A percentile compares a stretch with the other conserved stretches of the same genome.
Evolutionary conservation across 2,329 filamentous ascomycete species (phyloP).

Genomic region (Diaporthe caulivora): DNA sequence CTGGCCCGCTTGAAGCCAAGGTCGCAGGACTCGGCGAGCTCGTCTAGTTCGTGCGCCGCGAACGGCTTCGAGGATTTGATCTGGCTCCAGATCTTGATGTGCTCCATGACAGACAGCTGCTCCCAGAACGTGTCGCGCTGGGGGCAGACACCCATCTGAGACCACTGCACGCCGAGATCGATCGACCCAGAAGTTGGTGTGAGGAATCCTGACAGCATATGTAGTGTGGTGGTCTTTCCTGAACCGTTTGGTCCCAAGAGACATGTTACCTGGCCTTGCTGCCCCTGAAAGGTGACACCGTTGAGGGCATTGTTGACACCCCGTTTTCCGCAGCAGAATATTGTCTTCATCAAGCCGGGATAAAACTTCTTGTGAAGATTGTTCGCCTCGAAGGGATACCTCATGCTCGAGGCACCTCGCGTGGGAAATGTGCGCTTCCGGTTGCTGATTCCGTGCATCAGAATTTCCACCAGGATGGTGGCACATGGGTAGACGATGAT

Average conservation of each 20-base stretch:
- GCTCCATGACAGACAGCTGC: not conserved
- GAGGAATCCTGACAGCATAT: slow-evolving; percentile 1
- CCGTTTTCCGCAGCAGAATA: not conserved
- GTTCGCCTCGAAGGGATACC: not conserved
- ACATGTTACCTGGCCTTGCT: not conserved
- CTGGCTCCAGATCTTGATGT: slow-evolving; percentile 10
- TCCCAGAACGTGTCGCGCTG: slow-evolving; percentile 10
- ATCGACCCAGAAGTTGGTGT: not conserved
- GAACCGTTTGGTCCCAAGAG: not conserved
- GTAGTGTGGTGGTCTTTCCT: not conserved
- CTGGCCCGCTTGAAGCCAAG: not conserved
- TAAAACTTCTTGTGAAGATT: not conserved
- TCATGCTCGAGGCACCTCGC: not conserved
- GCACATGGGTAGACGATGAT: not conserved
- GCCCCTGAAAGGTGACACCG: not conserved
- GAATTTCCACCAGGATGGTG: not conserved
- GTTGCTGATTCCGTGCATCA: slow-evolving; percentile 7
- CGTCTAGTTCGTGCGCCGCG: not conserved
- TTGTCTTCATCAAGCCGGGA: not conserved
- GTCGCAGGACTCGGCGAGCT: slow-evolving; percentile 1
- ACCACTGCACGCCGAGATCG: not conserved
- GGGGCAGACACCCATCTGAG: slow-evolving; percentile 5
- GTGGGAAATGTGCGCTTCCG: not conserved
- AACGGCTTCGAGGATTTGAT: not conserved
- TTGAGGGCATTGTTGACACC: not conserved